Base-by-base conservation (phyloP, 2,329 filamentous ascomycete species). In the Colletotrichum melonis region DNA sequence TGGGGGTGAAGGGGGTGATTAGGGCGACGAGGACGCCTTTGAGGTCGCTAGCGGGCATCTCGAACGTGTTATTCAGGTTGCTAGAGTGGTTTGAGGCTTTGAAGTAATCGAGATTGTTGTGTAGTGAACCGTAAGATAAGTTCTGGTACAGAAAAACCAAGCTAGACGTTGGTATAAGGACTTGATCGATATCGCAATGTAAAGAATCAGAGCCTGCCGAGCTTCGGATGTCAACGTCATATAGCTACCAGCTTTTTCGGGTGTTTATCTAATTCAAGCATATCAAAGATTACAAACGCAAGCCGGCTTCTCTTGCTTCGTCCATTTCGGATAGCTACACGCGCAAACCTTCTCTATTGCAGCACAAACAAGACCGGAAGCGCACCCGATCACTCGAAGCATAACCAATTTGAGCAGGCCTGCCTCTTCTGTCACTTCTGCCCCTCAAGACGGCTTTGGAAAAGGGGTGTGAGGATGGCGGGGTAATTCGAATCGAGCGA, bases 1-100 rank as follows among this genome's bases (percentile, higher is more conserved):
- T 84, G 6, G 82, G 80, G 1, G 81, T 85, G 78, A 84, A 88
- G 2, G 86, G 86, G 22, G 86, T 88, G 76, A 85, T 83, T 12
- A 88, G 79, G 66, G 86, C 86, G 52, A 88, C 86, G 74, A 87
- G 80, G 71, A 88, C 86, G 74, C 86, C 86, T 54, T 76, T 77
- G 59, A 82, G 77, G 64, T 77, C 78, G 67, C 76, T 63, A 1
- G 62, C 38, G 9, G 26, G 38, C 63, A 71, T 69, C 0, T 14
- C 38, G 32, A 4, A 28, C 14, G 16, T 42, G 16, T 42, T 42
- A 6, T 19, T 42, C 16, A 16, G 16, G 14, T 7, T 3, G 5
- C 16, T 16, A 6, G 38, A 42, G 16, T 42, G 16, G 7, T 42
- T 42, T 42, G 38, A 19, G 38, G 16, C 0, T 8, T 19, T 16